These are phyloP conservation scores for Balansia obtecta DNA, from an alignment of 2,329 filamentous ascomycete species.

Conservation along the genomic window DNA sequence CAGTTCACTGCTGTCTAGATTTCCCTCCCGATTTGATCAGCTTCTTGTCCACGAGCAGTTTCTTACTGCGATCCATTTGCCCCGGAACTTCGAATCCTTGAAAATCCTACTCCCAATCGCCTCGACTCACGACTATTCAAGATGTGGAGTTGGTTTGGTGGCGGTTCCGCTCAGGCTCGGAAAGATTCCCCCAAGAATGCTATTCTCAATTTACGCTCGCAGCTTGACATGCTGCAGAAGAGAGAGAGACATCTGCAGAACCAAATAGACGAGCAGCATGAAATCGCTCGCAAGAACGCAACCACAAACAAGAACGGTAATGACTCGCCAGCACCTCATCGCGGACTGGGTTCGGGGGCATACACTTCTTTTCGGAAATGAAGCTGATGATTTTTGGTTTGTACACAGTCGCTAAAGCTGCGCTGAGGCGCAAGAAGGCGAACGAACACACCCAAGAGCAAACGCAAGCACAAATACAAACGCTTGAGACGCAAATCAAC, in stretches of 20 bases:
- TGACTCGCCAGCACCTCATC: conserved; percentile 14
- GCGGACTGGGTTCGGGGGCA: conserved; percentile 3
- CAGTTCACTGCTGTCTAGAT: not conserved
- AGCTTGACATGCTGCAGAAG: conserved; percentile 97
- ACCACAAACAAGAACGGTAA: conserved; percentile 78
- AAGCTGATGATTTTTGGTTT: conserved; percentile 10
- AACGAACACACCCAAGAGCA: conserved; percentile 88
- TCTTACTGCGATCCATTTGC: too few relatives aligned
- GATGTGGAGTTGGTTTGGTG: conserved; percentile 88
- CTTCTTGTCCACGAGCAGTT: too few relatives aligned
- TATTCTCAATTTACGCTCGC: conserved; percentile 74
- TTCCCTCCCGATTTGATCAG: not conserved
- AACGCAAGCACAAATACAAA: conserved; percentile 78
- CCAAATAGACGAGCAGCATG: conserved; percentile 88
- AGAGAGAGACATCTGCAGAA: conserved; percentile 80
- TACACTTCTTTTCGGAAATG: conserved; percentile 7
- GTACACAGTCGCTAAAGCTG: conserved; percentile 68
- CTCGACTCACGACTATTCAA: conserved; percentile 12
- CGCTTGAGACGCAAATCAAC: conserved; percentile 90
- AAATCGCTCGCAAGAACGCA: conserved; percentile 78
- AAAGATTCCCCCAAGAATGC: conserved; percentile 96
- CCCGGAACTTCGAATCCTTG: not conserved
- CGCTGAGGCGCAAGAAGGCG: conserved; percentile 85
- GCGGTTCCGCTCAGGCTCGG: conserved; percentile 66
- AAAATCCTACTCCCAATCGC: not conserved